Percentiles rank a stretch among this genome's conserved stretches.
Evolutionary conservation across 208 protist species (phyloP).

Genomic region (Leishmania mexicana): DNA sequence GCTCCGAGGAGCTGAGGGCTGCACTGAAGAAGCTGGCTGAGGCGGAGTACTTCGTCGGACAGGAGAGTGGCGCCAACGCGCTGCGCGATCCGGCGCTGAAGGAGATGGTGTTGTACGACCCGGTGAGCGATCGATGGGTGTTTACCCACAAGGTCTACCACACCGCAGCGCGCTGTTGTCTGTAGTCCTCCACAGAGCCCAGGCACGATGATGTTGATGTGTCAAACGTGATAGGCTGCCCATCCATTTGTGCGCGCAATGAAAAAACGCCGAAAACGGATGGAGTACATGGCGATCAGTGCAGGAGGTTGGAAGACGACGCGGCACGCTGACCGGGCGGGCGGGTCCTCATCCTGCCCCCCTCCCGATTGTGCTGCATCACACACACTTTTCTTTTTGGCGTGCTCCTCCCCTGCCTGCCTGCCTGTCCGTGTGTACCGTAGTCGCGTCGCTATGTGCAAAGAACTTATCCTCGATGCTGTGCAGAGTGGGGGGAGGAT

Average conservation of each 20-base stretch:
- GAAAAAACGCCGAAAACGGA: not conserved
- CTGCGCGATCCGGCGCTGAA: slow-evolving; percentile 47
- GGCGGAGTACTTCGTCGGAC: slow-evolving; percentile 54
- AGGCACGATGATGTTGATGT: not conserved
- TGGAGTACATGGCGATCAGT: not conserved
- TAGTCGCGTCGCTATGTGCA: not conserved
- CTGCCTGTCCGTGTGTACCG: not conserved
- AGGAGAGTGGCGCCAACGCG: slow-evolving; percentile 48
- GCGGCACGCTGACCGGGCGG: not conserved
- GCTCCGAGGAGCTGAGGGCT: slow-evolving; percentile 32
- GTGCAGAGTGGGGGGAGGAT: not conserved
- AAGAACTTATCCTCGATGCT: not conserved
- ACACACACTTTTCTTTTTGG: not conserved
- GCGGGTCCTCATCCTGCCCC: not conserved
- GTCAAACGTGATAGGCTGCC: not conserved
- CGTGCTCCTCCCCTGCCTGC: not conserved
- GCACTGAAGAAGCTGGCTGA: slow-evolving; percentile 62
- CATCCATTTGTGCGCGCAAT: not conserved
- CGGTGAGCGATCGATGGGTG: slow-evolving; percentile 73
- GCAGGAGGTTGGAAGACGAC: not conserved
- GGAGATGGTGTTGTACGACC: slow-evolving; percentile 83
- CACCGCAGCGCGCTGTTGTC: slow-evolving; percentile 56
- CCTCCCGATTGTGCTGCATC: not conserved
- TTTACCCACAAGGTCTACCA: slow-evolving; percentile 74
- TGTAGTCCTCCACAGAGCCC: slow-evolving; percentile 21